Conservation (phyloP, 2,329 filamentous ascomycete genomes). For the Colletotrichum sp. region DNA sequence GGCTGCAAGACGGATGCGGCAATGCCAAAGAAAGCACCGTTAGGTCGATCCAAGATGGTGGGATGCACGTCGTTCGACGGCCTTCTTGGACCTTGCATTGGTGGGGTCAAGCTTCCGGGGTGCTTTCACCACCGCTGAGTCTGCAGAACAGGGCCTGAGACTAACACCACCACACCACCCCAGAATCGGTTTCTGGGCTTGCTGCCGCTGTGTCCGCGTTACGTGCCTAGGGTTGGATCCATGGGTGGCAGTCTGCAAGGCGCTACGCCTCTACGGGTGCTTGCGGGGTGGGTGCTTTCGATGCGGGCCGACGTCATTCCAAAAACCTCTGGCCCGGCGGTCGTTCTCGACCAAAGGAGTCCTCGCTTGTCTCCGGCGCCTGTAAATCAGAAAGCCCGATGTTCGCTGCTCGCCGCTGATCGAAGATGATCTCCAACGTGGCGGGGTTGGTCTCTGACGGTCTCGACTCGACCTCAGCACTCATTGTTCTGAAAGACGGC, state of each 20-base stretch:
- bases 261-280: neutral
- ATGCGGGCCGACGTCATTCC: slow-evolving; percentile 11
- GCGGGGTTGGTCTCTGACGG: slow-evolving; percentile 2
- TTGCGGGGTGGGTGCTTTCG: neutral
- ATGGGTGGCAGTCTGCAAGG: neutral
- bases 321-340: neutral
- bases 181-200: neutral
- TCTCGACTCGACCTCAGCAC: neutral
- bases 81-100: neutral
- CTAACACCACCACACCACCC: neutral
- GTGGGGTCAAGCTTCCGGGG: neutral
- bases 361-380: neutral
- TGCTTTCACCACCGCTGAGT: neutral
- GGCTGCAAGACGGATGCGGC: slow-evolving; percentile 1
- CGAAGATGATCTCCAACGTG: slow-evolving; percentile 4
- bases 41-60: neutral
- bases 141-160: neutral
- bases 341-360: neutral
- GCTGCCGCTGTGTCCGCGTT: neutral
- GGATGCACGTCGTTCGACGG: slow-evolving; percentile 2
- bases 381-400: neutral
- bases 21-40: slow-evolving; percentile 13
- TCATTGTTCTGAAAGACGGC: slow-evolving; percentile 10
- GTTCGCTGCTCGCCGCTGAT: neutral
- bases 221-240: neutral